Base-by-base conservation (phyloP, 805 yeast genomes). In the Blastobotrys robertii region DNA sequence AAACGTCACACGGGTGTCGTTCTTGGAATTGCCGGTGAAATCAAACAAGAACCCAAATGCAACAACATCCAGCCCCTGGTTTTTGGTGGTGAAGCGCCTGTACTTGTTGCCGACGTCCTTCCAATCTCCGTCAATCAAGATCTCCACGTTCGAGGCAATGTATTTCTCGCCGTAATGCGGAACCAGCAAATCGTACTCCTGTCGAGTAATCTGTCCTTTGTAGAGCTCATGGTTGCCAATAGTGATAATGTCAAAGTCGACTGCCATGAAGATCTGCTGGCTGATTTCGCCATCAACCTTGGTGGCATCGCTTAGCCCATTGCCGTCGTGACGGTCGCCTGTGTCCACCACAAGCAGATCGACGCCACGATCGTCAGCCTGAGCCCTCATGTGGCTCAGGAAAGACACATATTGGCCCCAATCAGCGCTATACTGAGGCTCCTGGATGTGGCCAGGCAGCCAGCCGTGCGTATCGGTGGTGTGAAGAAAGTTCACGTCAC, bases 381-480 rank as follows among this genome's bases (percentile, higher is more conserved):
- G 52, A 0, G 55, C 48, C 30, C 67, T 65, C 52, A 88, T 58
- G 43, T 74, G 76, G 3, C 60, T 49, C 0, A 76, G 65, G 57
- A 90, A 88, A 0, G 88, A 77, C 2, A 83, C 57, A 46, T 82
- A 84, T 55, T 90, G 95, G 8, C 97, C 97, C 95, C 95, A 90
- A 58, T 88, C 84, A 3, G 84, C 92, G 32, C 80, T 73, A 59
- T 79, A 90, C 45, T 75, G 77, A 25, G 73, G 69, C 59, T 88
- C 97, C 50, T 79, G 78, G 33, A 76, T 53, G 64, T 90, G 98
- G 0, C 97, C 97, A 4, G 90, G 79, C 49, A 82, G 76, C 98
- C 98, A 92, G 29, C 70, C 97, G 60, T 92, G 98, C 2, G 97
- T 90, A 55, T 92, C 98, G 0, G 98, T 92, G 1, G 97, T 88